These are phyloP conservation scores for Durusdinium trenchii DNA, from an alignment of 73 alveolate species.

Conservation along the genomic window DNA sequence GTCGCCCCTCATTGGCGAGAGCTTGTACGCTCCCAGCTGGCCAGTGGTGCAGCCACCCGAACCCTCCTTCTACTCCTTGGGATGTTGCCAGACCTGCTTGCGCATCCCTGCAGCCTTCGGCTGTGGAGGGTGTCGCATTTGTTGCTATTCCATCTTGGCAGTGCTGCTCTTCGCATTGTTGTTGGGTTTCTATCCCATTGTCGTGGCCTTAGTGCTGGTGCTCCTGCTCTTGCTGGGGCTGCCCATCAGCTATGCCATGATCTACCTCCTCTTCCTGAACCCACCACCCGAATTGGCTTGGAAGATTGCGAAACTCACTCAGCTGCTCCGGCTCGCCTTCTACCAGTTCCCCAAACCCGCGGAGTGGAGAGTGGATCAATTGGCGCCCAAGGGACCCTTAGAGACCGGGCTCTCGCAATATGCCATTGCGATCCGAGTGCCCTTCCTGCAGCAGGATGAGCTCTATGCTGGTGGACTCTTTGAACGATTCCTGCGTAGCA, in stretches of 20 bases:
- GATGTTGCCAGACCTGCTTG: neutral
- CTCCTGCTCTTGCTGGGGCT: conserved; percentile 9
- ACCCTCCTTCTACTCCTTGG: neutral
- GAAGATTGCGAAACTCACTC: conserved; percentile 13
- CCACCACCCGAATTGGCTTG: conserved; percentile 14
- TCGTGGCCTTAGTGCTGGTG: neutral
- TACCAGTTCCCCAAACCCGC: conserved; percentile 21
- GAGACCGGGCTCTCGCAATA: conserved; percentile 6
- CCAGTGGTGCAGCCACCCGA: conserved; percentile 54
- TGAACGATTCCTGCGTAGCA: neutral
- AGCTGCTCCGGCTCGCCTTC: neutral
- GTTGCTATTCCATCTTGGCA: neutral
- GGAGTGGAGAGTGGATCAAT: neutral
- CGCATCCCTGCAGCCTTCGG: neutral
- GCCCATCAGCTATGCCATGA: neutral
- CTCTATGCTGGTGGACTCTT: conserved; percentile 34
- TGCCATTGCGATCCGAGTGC: conserved; percentile 40
- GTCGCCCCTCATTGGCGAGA: neutral
- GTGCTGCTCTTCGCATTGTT: neutral
- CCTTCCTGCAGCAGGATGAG: neutral
- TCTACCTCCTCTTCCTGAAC: neutral
- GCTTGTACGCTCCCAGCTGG: conserved; percentile 27
- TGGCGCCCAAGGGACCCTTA: neutral
- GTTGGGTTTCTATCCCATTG: neutral
- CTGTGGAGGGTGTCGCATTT: neutral